Evolutionary conservation across 192 early-diverging fungal genomes (phyloP), one percentile per base, ranked within the genome.

Genomic region (Umbelopsis ramanniana): DNA sequence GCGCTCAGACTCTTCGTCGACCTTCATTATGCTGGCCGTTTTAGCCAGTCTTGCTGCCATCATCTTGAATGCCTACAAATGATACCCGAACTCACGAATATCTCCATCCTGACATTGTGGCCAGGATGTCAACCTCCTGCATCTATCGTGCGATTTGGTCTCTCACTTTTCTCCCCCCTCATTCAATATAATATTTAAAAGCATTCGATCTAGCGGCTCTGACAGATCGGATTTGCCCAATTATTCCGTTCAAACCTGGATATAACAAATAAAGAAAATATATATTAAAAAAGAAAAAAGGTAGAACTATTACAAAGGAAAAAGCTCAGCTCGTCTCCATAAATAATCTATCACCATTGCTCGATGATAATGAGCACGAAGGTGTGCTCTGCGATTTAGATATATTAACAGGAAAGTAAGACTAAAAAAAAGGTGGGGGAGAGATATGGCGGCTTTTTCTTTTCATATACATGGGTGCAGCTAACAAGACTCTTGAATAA

Each of bases 11-110:
- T 24, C 22, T 23, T 21, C 67, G 22, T 33, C 46, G 11, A 63
- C 11, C 2, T 52, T 37, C 7, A 17, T 60, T 5, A 35, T 72
- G 0, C 66, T 72, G 47, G 55, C 71, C 33, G 60, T 72, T 24
- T 21, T 72, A 4, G 60, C 60, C 48, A 60, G 71, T 29, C 7
- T 72, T 38, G 29, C 46, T 50, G 57, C 55, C 45, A 50, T 72
- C 33, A 7, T 63, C 12, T 63, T 17, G 24, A 63, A 63, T 63
- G 57, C 33, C 33, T 63, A 63, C 17, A 35, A 22, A 63, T 63
- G 26, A 63, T 63, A 63, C 57, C 57, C 29, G 26, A 14, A 37
- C 26, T 63, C 29, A 63, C 29, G 26, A 63, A 12, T 63, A 29
- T 37, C 26, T 60, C 55, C 33, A 4, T 60, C 57, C 33, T 50